phyloP scores from a whole-genome alignment of 1,139 yeast genomes.

The Kodamaea alishanica region DNA sequence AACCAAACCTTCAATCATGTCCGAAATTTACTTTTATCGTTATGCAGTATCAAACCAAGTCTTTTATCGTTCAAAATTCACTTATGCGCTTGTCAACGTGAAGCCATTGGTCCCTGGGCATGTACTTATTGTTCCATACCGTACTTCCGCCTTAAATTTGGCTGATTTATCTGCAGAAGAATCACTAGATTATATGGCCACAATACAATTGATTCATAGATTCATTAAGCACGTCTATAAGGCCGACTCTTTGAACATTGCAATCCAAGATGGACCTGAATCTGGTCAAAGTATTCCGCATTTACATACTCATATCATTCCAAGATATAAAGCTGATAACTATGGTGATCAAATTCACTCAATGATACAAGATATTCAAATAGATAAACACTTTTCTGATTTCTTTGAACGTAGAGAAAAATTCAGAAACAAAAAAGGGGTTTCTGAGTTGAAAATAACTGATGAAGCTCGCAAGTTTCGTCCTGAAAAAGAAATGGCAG shows the following conservation, averaged over 20 bases:
- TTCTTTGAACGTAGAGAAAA: constrained; percentile 27
- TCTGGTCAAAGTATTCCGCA: constrained; percentile 96
- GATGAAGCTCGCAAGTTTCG: constrained; percentile 52
- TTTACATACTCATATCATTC: constrained; percentile 88
- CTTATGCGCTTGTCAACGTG: constrained; percentile 82
- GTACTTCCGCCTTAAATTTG: constrained; percentile 56
- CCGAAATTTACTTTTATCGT: constrained; percentile 44
- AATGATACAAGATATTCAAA: constrained; percentile 48
- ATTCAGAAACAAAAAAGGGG: constrained; percentile 15
- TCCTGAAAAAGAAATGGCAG: constrained; percentile 55
- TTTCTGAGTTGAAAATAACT: constrained; percentile 40
- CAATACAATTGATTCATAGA: constrained; percentile 67
- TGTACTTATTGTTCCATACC: constrained; percentile 75
- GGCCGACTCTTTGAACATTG: constrained; percentile 80
- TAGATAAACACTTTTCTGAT: constrained; percentile 28
- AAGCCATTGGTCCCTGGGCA: constrained; percentile 93
- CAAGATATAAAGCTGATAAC: constrained; percentile 63
- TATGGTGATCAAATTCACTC: constrained; percentile 71
- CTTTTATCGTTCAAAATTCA: constrained; percentile 49
- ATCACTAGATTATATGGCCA: constrained; percentile 68
- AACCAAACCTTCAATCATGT: constrained; percentile 2
- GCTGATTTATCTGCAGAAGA: constrained; percentile 70
- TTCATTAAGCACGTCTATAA: constrained; percentile 62
- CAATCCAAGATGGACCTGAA: constrained; percentile 93
- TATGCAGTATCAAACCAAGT: constrained; percentile 66